These are phyloP conservation scores for Carex arenaria DNA, from an alignment of 202 grass and related monocot species.

Conservation along the genomic window DNA sequence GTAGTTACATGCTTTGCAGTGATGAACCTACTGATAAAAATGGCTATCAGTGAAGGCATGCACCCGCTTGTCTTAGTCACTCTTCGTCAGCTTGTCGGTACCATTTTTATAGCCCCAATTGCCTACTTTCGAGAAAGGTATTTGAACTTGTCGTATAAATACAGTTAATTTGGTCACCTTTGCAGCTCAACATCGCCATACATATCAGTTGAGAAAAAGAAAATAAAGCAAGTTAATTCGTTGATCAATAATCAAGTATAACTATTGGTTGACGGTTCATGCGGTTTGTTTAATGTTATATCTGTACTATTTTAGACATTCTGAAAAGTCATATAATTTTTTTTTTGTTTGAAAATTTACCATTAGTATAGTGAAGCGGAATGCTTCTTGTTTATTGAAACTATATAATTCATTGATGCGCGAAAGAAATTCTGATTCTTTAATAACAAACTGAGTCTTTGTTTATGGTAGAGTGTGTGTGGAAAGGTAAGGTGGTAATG, in stretches of 20 bases:
- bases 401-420: neutral
- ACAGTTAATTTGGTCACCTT: neutral
- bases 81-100: constrained; percentile 61
- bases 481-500: neutral
- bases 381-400: neutral
- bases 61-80: constrained; percentile 55
- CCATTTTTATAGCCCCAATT: constrained; percentile 59
- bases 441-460: neutral
- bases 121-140: constrained; percentile 76
- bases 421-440: neutral
- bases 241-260: neutral
- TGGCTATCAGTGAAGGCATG: constrained; percentile 53
- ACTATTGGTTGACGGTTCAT: neutral
- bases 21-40: constrained; percentile 67
- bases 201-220: neutral
- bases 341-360: neutral
- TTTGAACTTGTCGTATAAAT: neutral
- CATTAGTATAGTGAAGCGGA: neutral
- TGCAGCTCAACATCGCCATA: neutral
- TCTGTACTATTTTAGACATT: neutral
- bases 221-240: neutral
- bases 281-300: neutral
- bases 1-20: constrained; percentile 50
- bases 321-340: neutral
- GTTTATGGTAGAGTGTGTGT: neutral